Percentiles rank a stretch among this genome's conserved stretches.
Evolutionary conservation across 164 flowering plant genomes (phyloP).

Genomic region (Chloranthus sessilifolius): DNA sequence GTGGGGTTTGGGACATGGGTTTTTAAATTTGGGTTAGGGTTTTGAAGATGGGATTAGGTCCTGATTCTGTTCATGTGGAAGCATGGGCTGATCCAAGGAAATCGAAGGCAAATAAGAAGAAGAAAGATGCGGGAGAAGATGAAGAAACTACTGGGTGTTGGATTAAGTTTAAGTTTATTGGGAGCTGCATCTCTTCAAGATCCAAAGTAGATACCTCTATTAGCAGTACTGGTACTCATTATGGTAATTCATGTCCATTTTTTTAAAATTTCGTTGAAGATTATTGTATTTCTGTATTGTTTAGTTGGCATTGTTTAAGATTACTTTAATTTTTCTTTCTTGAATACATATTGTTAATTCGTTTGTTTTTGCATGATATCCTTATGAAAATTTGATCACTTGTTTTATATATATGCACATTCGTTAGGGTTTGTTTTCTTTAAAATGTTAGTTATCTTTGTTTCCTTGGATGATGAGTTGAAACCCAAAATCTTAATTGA

Average conservation of each 20-base stretch:
- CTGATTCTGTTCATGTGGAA: slow-evolving; percentile 21
- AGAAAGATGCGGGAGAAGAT: slow-evolving; percentile 22
- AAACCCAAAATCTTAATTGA: no score
- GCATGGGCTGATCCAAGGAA: slow-evolving; percentile 20
- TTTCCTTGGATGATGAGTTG: no score
- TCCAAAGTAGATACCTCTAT: slow-evolving; percentile 76
- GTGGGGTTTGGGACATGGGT: slow-evolving; percentile 12
- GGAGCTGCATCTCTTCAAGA: slow-evolving; percentile 72
- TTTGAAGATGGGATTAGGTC: slow-evolving; percentile 26
- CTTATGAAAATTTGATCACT: no score
- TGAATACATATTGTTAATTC: no score
- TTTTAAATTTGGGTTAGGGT: slow-evolving; percentile 6
- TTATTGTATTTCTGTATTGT: no score
- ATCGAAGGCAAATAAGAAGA: slow-evolving; percentile 19
- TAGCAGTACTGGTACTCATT: slow-evolving; percentile 42
- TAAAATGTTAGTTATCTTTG: no score
- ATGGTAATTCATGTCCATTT: slow-evolving; percentile 33
- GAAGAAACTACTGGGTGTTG: slow-evolving; percentile 69
- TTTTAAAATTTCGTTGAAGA: no score
- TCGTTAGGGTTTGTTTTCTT: no score
- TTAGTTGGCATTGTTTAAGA: no score
- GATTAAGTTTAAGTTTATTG: slow-evolving; percentile 48
- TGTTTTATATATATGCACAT: no score
- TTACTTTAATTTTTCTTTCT: no score
- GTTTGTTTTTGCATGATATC: no score